phyloP scores from a whole-genome alignment of 345 rosid genomes.

The Cardiospermum halicacabum region DNA sequence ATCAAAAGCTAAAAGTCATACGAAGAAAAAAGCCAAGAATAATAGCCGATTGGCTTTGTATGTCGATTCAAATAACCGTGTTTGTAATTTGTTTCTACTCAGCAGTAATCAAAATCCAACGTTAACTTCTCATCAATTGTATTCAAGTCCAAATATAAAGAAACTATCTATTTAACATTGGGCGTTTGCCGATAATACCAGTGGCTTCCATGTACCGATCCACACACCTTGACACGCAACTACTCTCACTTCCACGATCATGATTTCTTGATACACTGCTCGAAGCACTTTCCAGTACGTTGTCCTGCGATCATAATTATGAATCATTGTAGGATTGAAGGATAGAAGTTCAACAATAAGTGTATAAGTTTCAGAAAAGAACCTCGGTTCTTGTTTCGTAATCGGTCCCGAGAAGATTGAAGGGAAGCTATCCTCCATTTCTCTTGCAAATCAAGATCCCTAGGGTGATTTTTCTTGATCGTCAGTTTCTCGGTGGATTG shows the following conservation, averaged over 20 bases:
- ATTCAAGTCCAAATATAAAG: too few species aligned
- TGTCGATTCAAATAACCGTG: slow-evolving; percentile 16
- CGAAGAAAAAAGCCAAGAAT: slow-evolving; percentile 20
- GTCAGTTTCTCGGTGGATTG: too few species aligned
- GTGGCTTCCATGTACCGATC: slow-evolving; percentile 98
- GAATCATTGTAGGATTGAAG: too few species aligned
- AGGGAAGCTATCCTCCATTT: too few species aligned
- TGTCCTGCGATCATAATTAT: too few species aligned
- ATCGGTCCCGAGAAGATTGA: too few species aligned
- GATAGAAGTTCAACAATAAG: too few species aligned
- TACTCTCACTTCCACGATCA: slow-evolving; percentile 94
- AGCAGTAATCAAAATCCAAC: background rate
- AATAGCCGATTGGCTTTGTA: slow-evolving; percentile 20
- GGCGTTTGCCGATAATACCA: slow-evolving; percentile 50
- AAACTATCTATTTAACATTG: slow-evolving; percentile 54
- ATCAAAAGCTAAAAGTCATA: slow-evolving; percentile 13
- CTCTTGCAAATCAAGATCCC: too few species aligned
- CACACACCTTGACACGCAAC: slow-evolving; percentile 92
- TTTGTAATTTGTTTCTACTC: slow-evolving; percentile 7
- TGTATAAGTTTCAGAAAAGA: too few species aligned
- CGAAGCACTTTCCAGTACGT: slow-evolving; percentile 85
- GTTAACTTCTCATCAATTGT: too few species aligned
- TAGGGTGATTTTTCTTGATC: too few species aligned
- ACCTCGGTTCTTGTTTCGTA: too few species aligned
- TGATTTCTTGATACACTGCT: slow-evolving; percentile 80